Conservation (phyloP, 768 basidiomycete species). For the Rhizopogon rudus region DNA sequence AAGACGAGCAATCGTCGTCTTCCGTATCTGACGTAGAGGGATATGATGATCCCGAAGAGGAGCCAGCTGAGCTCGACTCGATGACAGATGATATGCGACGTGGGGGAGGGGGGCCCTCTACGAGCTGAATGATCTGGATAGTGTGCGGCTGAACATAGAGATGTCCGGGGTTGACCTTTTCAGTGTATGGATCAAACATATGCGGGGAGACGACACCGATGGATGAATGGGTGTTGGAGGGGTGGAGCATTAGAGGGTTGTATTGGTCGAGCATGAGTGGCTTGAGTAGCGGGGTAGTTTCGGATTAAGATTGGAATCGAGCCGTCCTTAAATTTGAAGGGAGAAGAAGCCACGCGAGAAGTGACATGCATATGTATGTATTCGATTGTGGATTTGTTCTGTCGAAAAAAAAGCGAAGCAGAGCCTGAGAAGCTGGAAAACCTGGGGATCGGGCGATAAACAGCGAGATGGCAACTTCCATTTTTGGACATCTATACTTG, state of each 20-base stretch:
- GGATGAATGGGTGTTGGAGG: constrained; percentile 17
- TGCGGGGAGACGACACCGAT: constrained; percentile 13
- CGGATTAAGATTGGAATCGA: constrained; percentile 14
- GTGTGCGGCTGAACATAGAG: constrained; percentile 46
- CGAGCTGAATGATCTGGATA: constrained; percentile 69
- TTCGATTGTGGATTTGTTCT: constrained; percentile 14
- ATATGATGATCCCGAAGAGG: constrained; percentile 32
- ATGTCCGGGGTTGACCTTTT: constrained; percentile 34
- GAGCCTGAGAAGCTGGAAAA: constrained; percentile 10
- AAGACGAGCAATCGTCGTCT: constrained; percentile 54
- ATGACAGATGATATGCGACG: constrained; percentile 33
- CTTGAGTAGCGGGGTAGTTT: constrained; percentile 14
- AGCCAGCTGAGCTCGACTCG: constrained; percentile 33
- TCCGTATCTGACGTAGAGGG: constrained; percentile 30
- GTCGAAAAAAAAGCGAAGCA: constrained; percentile 12
- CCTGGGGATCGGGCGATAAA: constrained; percentile 22
- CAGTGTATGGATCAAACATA: constrained; percentile 22
- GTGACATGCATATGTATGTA: constrained; percentile 4
- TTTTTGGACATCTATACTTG: constrained; percentile 4
- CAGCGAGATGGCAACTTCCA: constrained; percentile 12
- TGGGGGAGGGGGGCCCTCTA: constrained; percentile 56
- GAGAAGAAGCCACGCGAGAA: constrained; percentile 22
- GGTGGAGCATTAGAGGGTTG: constrained; percentile 20
- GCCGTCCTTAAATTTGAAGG: constrained; percentile 14
- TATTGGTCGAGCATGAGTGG: constrained; percentile 23